Evolutionary conservation across 75 land plant species (phyloP).

Genomic region (Picea glauca): DNA sequence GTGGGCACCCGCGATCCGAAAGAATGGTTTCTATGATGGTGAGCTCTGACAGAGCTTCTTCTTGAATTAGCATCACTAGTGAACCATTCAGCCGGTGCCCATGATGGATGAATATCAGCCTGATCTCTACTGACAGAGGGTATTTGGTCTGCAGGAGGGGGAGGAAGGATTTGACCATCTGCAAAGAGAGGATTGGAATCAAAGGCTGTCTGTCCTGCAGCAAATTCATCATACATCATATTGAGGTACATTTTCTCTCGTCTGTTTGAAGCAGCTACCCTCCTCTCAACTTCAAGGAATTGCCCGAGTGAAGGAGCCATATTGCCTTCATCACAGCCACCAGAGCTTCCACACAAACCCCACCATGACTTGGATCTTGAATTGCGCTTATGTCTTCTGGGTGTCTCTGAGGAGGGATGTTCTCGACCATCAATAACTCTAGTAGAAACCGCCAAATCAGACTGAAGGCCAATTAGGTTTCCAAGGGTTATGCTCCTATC

Average conservation of each 20-base stretch:
- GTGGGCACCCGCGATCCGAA: conserved; percentile 8
- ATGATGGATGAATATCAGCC: background rate
- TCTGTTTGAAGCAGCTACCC: conserved; percentile 13
- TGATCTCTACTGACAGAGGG: conserved; percentile 2
- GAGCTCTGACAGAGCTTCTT: conserved; percentile 1
- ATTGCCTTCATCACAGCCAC: conserved; percentile 7
- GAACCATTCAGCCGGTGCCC: conserved; percentile 3
- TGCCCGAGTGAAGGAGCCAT: conserved; percentile 40
- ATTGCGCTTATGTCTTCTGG: conserved; percentile 13
- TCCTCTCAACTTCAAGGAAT: conserved; percentile 50
- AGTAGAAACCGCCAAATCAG: conserved; percentile 26
- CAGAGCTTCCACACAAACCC: conserved; percentile 34
- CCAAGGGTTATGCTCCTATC: conserved; percentile 60
- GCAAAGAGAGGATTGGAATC: conserved; percentile 34
- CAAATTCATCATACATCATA: conserved; percentile 13
- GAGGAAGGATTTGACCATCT: conserved; percentile 27
- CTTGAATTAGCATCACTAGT: background rate
- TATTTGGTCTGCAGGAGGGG: conserved; percentile 5
- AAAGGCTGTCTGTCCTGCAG: background rate
- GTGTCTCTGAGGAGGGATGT: background rate
- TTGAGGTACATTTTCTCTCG: conserved; percentile 1
- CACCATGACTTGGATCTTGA: conserved; percentile 31
- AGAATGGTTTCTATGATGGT: background rate
- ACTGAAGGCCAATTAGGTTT: conserved; percentile 45
- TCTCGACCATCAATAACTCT: conserved; percentile 19